Evolutionary conservation across 352 stramenopile species (phyloP).

Genomic region (Globisporangium lucens): DNA sequence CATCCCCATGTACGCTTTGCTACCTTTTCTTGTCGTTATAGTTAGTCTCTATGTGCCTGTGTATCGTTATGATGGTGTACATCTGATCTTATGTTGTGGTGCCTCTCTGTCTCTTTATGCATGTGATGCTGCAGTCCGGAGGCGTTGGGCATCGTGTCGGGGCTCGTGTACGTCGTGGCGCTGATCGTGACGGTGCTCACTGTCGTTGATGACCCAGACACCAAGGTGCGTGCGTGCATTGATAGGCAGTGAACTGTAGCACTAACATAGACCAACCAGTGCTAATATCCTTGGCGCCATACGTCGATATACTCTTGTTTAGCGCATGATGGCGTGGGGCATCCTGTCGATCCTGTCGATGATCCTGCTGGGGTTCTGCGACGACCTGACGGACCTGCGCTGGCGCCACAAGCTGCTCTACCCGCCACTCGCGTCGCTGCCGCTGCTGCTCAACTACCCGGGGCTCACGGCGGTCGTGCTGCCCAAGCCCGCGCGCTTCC

Average conservation of each 20-base stretch:
- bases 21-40: background rate
- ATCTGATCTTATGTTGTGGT: background rate
- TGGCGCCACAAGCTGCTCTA: slow-evolving; percentile 97
- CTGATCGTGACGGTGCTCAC: slow-evolving; percentile 70
- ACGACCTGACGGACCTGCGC: slow-evolving; percentile 97
- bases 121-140: slow-evolving; percentile 54
- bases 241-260: too few species aligned
- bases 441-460: slow-evolving; percentile 95
- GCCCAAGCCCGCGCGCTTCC: slow-evolving; percentile 81
- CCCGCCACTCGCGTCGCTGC: slow-evolving; percentile 94
- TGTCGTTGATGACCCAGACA: slow-evolving; percentile 59
- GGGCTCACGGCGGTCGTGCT: slow-evolving; percentile 94
- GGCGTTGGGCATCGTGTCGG: slow-evolving; percentile 84
- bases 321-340: slow-evolving; percentile 81
- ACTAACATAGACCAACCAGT: background rate
- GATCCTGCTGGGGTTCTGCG: slow-evolving; percentile 90
- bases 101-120: too few species aligned
- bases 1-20: slow-evolving; percentile 71
- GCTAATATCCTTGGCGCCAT: background rate
- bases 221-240: slow-evolving; percentile 30
- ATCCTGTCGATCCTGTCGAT: slow-evolving; percentile 88
- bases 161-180: slow-evolving; percentile 76
- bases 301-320: background rate
- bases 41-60: too few species aligned
- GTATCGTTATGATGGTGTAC: background rate